Base-by-base conservation (phyloP, 306 rosid species). In the Erythrophleum fordii region DNA sequence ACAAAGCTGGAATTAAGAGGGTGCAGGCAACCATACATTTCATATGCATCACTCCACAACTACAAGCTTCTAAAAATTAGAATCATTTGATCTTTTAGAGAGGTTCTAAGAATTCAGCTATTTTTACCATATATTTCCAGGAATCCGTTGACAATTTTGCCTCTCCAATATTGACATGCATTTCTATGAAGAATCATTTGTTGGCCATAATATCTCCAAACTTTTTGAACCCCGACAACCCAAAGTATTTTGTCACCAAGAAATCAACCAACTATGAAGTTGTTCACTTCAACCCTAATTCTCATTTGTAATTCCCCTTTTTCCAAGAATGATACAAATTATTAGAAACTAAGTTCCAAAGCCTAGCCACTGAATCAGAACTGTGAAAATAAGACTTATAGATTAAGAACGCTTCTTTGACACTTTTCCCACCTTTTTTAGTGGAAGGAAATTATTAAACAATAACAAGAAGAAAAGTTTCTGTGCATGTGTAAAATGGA, bases 51-150 rank as follows among this genome's bases (percentile, higher is more conserved):
- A 64, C 31, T 71, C 75, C 73, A 71, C 34, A 56, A 56, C 34
- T 45, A 53, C 75, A 81, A 67, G 17, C 49, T 45, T 52, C 35
- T 67, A 29, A 51, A 7, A 81, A 68, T 69, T 16, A 48, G 16
- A 73, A 41, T 55, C 37, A 46, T 75, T 61, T 53, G 80, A 69
- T 64, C 80, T 72, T 82, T 11, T 12, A 28, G 29, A 41, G 66
- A n/a, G 60, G 67, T 76, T 61, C 62, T 64, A 84, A 44, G 58
- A 75, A 60, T 68, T 59, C 53, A 77, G 18, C 20, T 60, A 44
- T 56, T 48, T 73, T 12, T 52, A 42, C 56, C 22, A 62, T 62
- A 41, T 68, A 69, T 20, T 69, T 70, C 41, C 41, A 70, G 51
- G 23, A 46, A 70, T 46, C 39, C 25, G 12, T 29, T 22, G 16